Percentiles rank a stretch among this genome's conserved stretches.
Conservation (phyloP, 108 stramenopile genomes). For the Nitzschia sp. region DNA sequence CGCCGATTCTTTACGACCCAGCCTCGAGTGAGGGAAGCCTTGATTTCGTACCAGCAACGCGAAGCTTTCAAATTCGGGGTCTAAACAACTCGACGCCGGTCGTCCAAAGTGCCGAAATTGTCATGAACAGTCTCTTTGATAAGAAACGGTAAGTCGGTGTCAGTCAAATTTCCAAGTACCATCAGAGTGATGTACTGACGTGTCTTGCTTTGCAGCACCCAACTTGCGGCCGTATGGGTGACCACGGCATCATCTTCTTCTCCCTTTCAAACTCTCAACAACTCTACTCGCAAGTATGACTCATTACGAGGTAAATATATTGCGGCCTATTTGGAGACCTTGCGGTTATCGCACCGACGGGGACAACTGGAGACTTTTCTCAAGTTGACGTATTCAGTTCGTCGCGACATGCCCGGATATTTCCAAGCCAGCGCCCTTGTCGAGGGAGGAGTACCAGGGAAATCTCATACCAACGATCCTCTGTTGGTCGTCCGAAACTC, state of each 20-base stretch:
- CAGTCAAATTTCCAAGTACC: too few species aligned
- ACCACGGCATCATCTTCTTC: conserved; percentile 60
- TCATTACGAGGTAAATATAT: conserved; percentile 80
- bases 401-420: conserved; percentile 72
- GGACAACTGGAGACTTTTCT: conserved; percentile 65
- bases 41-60: conserved; percentile 47
- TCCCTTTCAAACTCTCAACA: conserved; percentile 78
- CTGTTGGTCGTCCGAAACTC: conserved; percentile 37
- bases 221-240: conserved; percentile 87
- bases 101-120: conserved; percentile 54
- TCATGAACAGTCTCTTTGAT: conserved; percentile 71
- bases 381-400: conserved; percentile 39
- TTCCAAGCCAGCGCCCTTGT: conserved; percentile 68
- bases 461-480: conserved; percentile 49
- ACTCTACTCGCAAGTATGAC: conserved; percentile 80
- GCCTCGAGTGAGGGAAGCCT: conserved; percentile 43
- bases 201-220: conserved; percentile 39
- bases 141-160: conserved; percentile 54
- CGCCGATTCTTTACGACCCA: conserved; percentile 71
- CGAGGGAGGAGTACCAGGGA: conserved; percentile 48
- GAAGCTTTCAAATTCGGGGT: conserved; percentile 50
- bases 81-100: conserved; percentile 51
- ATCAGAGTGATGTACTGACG: too few species aligned
- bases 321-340: conserved; percentile 62
- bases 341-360: conserved; percentile 44